Evolutionary conservation across 2,329 filamentous ascomycete species (phyloP), one percentile per base, ranked within the genome.

Genomic region (Colletotrichum tropicale): DNA sequence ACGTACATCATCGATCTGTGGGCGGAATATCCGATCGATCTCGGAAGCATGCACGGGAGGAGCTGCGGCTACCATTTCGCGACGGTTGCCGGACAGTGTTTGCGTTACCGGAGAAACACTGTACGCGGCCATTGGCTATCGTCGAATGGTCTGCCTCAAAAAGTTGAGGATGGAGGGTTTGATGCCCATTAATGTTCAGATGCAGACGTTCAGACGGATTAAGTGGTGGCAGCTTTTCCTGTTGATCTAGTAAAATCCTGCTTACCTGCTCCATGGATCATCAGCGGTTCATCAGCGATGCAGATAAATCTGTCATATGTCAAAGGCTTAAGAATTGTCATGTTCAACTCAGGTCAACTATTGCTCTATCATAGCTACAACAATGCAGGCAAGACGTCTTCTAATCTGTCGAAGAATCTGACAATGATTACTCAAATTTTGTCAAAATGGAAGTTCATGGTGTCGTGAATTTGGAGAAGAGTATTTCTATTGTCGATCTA

Each of bases 321-420:
- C 13, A 36, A 36, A 15, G 13, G 3, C 13, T 34, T 1, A 0
- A 34, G 6, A 36, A 4, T 36, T 36, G 34, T 15, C 2, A 15
- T 36, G 34, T 36, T 48, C 9, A 48, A 48, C 3, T 10, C 9
- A n/a, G 1, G 18, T n/a, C 5, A 48, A n/a, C 18, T 48, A 9
- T 1, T 48, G 38, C 18, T 48, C 9, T n/a, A n/a, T 48, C 9
- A n/a, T 48, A n/a, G 38, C 1, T 12, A 48, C 4, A 48, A 7
- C 38, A 48, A 7, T 12, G 9, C 5, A 48, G 3, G 2, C 38
- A 21, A 12, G 38, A 48, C 0, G 3, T 48, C 18, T 48, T 21
- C 9, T 12, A n/a, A 12, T 3, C 3, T n/a, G 0, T 48, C 9
- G 9, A n/a, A 12, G 1, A 12, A 48, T n/a, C 1, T 12, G 0